Percentiles rank a stretch among this genome's conserved stretches.
These are phyloP conservation scores for Peronospora farinosa DNA, from an alignment of 352 stramenopile species.

Conservation along the genomic window DNA sequence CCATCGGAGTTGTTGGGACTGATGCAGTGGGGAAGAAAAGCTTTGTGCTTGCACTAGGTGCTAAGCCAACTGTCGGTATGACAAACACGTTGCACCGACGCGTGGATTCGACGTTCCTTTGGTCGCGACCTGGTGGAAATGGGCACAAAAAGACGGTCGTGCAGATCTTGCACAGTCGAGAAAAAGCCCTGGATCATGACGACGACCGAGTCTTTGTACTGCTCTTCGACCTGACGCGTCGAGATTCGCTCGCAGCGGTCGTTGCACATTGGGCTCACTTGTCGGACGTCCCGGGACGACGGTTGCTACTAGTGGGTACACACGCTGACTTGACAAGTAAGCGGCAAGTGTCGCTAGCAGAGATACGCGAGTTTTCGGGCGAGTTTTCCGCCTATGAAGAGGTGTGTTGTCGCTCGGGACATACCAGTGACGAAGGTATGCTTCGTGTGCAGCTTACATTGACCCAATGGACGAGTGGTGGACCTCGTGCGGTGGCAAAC, in stretches of 20 bases:
- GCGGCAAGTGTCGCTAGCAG: constrained; percentile 33
- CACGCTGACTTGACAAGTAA: constrained; percentile 37
- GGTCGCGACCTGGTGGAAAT: constrained; percentile 14
- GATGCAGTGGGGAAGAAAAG: constrained; percentile 42
- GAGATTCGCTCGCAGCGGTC: constrained; percentile 34
- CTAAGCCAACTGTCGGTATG: constrained; percentile 8
- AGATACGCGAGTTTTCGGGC: constrained; percentile 39
- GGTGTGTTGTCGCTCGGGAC: constrained; percentile 25
- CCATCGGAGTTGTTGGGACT: constrained; percentile 38
- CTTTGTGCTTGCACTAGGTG: constrained; percentile 46
- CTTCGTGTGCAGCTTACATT: constrained; percentile 19
- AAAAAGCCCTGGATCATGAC: constrained; percentile 8
- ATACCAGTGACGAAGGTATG: constrained; percentile 20
- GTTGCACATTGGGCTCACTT: constrained; percentile 39
- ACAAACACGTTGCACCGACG: constrained; percentile 4
- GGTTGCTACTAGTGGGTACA: constrained; percentile 47
- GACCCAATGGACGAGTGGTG: constrained; percentile 19
- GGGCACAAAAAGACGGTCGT: constrained; percentile 13
- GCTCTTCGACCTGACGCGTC: constrained; percentile 45
- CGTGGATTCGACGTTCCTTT: constrained; percentile 11
- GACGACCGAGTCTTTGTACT: constrained; percentile 37
- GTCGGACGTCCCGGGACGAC: constrained; percentile 16
- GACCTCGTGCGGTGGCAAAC: constrained; percentile 1
- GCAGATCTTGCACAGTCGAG: constrained; percentile 15
- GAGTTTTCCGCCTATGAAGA: constrained; percentile 61